Evolutionary conservation across 768 basidiomycete species (phyloP).

Genomic region (Amanita inopinata): DNA sequence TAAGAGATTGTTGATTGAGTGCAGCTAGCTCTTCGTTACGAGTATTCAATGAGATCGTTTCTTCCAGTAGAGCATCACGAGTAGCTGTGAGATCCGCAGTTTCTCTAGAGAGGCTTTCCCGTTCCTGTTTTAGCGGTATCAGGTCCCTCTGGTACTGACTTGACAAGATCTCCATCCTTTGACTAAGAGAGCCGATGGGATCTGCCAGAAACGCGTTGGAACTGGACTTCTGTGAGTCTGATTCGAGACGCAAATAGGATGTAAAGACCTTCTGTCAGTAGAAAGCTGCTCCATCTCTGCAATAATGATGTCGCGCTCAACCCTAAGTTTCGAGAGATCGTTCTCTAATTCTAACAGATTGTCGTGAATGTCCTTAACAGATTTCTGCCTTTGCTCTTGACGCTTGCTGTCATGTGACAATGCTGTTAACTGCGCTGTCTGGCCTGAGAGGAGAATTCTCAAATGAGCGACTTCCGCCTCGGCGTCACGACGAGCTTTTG

Average conservation of each 20-base stretch:
- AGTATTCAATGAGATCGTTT: constrained; percentile 82
- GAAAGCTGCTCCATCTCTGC: constrained; percentile 92
- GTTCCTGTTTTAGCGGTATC: constrained; percentile 71
- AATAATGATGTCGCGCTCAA: constrained; percentile 83
- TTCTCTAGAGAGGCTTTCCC: constrained; percentile 71
- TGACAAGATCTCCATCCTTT: constrained; percentile 81
- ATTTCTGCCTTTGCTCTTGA: constrained; percentile 70
- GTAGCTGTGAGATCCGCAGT: constrained; percentile 80
- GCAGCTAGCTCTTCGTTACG: constrained; percentile 91
- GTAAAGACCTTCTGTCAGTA: constrained; percentile 52
- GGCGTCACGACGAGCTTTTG: constrained; percentile 79
- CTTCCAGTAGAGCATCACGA: constrained; percentile 81
- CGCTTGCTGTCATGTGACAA: constrained; percentile 70
- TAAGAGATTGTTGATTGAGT: constrained; percentile 72
- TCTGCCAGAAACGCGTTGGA: constrained; percentile 33
- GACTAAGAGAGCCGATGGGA: constrained; percentile 64
- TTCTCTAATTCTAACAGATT: constrained; percentile 73
- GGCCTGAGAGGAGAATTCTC: constrained; percentile 78
- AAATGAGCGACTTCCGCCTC: constrained; percentile 88
- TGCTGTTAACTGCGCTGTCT: constrained; percentile 80
- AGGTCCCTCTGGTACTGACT: constrained; percentile 83
- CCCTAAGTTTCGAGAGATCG: constrained; percentile 79
- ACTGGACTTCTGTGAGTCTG: constrained; percentile 12
- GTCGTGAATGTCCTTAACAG: constrained; percentile 69
- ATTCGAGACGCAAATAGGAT: constrained; percentile 3